Evolutionary conservation across 2,329 filamentous ascomycete genomes (phyloP).

Genomic region (Periglandula ipomoeae): DNA sequence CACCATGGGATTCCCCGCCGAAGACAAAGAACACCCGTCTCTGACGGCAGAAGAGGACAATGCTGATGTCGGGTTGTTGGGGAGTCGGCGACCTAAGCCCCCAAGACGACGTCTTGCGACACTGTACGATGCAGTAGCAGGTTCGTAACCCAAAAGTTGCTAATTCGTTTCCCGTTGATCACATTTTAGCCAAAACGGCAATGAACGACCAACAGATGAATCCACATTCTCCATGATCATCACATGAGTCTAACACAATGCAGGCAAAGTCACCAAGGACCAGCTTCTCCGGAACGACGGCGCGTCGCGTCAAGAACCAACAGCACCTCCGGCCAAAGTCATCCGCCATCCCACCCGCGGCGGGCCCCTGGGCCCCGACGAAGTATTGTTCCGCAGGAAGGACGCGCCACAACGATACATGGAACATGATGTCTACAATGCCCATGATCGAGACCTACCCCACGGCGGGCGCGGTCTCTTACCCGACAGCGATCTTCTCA

Average conservation of each 20-base stretch:
- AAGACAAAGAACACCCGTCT: conserved; percentile 3
- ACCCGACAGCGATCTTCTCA: conserved; percentile 61
- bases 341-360: conserved; percentile 19
- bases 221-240: conserved; percentile 1
- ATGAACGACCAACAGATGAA: conserved; percentile 11
- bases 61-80: conserved; percentile 4
- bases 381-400: conserved; percentile 58
- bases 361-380: conserved; percentile 50
- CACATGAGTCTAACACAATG: conserved; percentile 16
- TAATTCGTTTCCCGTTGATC: neutral
- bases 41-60: conserved; percentile 6
- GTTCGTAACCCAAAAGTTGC: conserved; percentile 26
- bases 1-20: neutral
- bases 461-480: conserved; percentile 38
- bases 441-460: conserved; percentile 47
- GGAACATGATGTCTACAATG: conserved; percentile 64
- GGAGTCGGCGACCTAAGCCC: conserved; percentile 5
- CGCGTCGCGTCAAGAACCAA: neutral
- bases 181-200: neutral
- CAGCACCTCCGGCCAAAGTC: neutral
- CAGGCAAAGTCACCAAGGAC: conserved; percentile 22
- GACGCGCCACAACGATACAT: conserved; percentile 58
- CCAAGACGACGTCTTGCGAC: conserved; percentile 33
- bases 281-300: conserved; percentile 14
- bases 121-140: conserved; percentile 66